Conservation (phyloP, 2,329 filamentous ascomycete genomes). For the Aspergillus aculeatus region DNA sequence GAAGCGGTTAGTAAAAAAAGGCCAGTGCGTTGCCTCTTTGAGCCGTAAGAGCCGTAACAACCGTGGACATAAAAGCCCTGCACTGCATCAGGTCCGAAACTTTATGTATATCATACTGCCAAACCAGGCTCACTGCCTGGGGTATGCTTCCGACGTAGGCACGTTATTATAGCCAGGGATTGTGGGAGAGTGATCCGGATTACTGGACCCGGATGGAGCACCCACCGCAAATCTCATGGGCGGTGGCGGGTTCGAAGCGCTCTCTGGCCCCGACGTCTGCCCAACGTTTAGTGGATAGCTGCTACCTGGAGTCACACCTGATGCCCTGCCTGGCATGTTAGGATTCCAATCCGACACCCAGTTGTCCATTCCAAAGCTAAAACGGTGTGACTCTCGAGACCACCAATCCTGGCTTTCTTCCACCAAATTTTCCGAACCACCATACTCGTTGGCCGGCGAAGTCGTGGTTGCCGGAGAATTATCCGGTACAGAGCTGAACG, state of each 20-base stretch:
- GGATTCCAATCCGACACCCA: slow-evolving; percentile 47
- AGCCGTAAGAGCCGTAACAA: background rate
- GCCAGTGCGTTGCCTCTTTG: background rate
- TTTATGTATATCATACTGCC: background rate
- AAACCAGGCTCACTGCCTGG: background rate
- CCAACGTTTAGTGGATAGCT: slow-evolving; percentile 5
- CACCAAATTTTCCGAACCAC: slow-evolving; percentile 60
- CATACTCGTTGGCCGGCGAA: slow-evolving; percentile 54
- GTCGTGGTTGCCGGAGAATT: slow-evolving; percentile 41
- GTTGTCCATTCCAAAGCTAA: slow-evolving; percentile 62
- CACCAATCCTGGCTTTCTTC: slow-evolving; percentile 66
- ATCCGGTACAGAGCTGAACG: slow-evolving; percentile 24
- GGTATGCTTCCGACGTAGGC: background rate
- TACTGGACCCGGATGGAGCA: slow-evolving; percentile 4
- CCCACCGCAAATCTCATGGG: slow-evolving; percentile 7
- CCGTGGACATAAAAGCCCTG: background rate
- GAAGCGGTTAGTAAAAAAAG: background rate
- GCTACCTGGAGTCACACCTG: slow-evolving; percentile 14
- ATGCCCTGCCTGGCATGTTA: slow-evolving; percentile 15
- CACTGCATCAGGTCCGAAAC: background rate
- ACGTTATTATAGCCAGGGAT: slow-evolving; percentile 6
- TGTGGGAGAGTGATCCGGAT: slow-evolving; percentile 5
- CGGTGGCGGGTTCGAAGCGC: slow-evolving; percentile 8
- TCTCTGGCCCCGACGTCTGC: slow-evolving; percentile 14
- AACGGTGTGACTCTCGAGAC: slow-evolving; percentile 60